A percentile compares a stretch with the other conserved stretches of the same genome.
Conservation (phyloP, 495 filamentous ascomycete species). For the Penicillium diatomitis region DNA sequence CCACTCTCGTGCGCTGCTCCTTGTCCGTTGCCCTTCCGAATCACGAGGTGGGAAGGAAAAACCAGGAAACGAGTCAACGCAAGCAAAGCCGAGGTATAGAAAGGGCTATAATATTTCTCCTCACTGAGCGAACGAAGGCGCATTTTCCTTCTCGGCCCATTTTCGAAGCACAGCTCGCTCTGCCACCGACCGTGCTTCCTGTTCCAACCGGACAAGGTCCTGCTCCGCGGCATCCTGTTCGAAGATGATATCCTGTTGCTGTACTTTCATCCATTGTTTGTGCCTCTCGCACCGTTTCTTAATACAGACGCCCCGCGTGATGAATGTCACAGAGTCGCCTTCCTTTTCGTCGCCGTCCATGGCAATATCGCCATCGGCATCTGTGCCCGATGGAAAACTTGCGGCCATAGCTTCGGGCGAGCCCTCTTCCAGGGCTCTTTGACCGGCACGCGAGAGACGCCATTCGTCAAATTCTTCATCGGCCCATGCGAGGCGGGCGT, state of each 20-base stretch:
- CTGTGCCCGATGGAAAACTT: slow-evolving; percentile 19
- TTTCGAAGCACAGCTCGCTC: slow-evolving; percentile 39
- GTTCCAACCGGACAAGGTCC: slow-evolving; percentile 34
- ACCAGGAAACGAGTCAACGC: background rate
- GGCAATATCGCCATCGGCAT: slow-evolving; percentile 28
- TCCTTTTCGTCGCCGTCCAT: slow-evolving; percentile 23
- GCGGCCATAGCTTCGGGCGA: slow-evolving; percentile 29
- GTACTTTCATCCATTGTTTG: slow-evolving; percentile 42
- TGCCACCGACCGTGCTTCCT: slow-evolving; percentile 36
- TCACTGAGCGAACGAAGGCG: slow-evolving; percentile 11
- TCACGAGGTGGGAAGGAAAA: no score
- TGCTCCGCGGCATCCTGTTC: slow-evolving; percentile 33
- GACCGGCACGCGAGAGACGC: slow-evolving; percentile 33
- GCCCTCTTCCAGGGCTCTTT: slow-evolving; percentile 33
- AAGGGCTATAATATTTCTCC: background rate
- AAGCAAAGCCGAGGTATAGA: background rate
- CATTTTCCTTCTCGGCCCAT: slow-evolving; percentile 33
- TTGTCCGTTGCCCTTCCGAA: no score
- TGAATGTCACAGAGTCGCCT: slow-evolving; percentile 16
- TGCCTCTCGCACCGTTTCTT: slow-evolving; percentile 46
- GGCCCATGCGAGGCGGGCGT: slow-evolving; percentile 49
- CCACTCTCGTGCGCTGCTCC: no score
- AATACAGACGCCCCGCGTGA: slow-evolving; percentile 39
- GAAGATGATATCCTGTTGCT: slow-evolving; percentile 41
- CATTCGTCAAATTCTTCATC: slow-evolving; percentile 54